Conservation (phyloP, 2,329 filamentous ascomycete genomes). For the Coleophoma eucalyptorum region DNA sequence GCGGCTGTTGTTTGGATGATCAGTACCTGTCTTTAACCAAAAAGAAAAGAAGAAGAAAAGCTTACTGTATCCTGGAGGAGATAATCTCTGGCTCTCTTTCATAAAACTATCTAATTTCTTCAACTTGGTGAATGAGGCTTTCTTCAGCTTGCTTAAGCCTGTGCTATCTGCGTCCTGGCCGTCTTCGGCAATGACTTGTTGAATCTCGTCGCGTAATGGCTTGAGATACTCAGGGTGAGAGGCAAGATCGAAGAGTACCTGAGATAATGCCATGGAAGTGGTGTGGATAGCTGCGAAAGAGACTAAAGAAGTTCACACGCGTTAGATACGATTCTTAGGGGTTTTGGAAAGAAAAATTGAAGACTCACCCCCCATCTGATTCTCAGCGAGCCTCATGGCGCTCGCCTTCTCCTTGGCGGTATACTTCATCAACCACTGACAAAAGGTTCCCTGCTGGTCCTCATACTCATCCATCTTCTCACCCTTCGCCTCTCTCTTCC, state of each 20-base stretch:
- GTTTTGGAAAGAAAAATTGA: neutral
- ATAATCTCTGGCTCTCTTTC: conserved; percentile 34
- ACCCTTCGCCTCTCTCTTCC: conserved; percentile 1
- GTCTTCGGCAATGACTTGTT: conserved; percentile 28
- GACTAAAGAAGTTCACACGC: conserved; percentile 16
- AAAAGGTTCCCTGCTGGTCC: conserved; percentile 13
- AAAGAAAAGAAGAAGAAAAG: neutral
- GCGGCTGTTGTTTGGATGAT: conserved; percentile 7
- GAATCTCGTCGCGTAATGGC: conserved; percentile 19
- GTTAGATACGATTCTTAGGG: neutral
- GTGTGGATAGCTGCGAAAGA: conserved; percentile 50
- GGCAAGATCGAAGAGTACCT: conserved; percentile 49
- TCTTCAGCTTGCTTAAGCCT: conserved; percentile 22
- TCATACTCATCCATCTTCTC: neutral
- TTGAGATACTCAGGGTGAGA: conserved; percentile 39
- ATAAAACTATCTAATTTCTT: conserved; percentile 19
- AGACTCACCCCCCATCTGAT: conserved; percentile 30
- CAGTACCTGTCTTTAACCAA: neutral
- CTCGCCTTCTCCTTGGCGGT: conserved; percentile 1
- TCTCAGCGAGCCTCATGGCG: conserved; percentile 8
- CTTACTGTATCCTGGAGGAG: conserved; percentile 27
- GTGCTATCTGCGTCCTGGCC: conserved; percentile 48
- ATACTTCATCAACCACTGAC: conserved; percentile 14
- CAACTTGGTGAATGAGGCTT: conserved; percentile 14
- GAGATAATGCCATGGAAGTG: conserved; percentile 39